Base-by-base conservation (phyloP, 2,329 filamentous ascomycete genomes). In the Phoma sp. region DNA sequence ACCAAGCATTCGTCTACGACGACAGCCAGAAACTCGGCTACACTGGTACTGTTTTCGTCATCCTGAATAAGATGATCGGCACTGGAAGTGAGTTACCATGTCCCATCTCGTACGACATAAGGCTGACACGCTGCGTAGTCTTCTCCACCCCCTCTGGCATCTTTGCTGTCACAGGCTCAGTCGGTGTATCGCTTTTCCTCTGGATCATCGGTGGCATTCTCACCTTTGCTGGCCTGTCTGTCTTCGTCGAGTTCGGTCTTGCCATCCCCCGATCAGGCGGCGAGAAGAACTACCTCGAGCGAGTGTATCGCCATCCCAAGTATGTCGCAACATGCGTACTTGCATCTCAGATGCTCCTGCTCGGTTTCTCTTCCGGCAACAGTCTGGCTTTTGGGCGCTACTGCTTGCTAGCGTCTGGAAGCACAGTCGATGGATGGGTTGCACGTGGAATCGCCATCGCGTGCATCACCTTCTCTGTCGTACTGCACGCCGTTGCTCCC, bases 231-330 rank as follows among this genome's bases (percentile, higher is more conserved):
- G 85, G 85, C 21, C 76, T 88, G 12, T 82, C 81, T 50, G 84
- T 88, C 4, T 88, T 84, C 68, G 80, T 88, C 43, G 86, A 88
- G 64, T 87, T 87, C 61, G 85, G 85, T 22, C 78, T 85, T 4
- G 84, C 83, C 4, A 86, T 87, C 32, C 85, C 85, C 2, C 78
- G 82, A 32, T 86, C 83, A 13, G 85, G 86, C 13, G 86, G 86
- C 19, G 85, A 88, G 60, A 88, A 88, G 77, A 85, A 87, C 69
- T 88, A 88, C 65, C 82, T 88, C 13, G 85, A 88, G 64, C 78
- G 82, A n/a, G 82, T 85, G 15, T 88, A 86, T 72, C 79, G 79
- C 2, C 80, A 77, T 21, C 85, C 85, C 0, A 81, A 80, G 52
- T 85, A 86, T 69, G 71, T 88, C 1, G 81, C 84, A 0, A 85